Percentiles rank a stretch among this genome's conserved stretches.
phyloP scores from a whole-genome alignment of 495 filamentous ascomycete genomes.

The Penicillium soppii region DNA sequence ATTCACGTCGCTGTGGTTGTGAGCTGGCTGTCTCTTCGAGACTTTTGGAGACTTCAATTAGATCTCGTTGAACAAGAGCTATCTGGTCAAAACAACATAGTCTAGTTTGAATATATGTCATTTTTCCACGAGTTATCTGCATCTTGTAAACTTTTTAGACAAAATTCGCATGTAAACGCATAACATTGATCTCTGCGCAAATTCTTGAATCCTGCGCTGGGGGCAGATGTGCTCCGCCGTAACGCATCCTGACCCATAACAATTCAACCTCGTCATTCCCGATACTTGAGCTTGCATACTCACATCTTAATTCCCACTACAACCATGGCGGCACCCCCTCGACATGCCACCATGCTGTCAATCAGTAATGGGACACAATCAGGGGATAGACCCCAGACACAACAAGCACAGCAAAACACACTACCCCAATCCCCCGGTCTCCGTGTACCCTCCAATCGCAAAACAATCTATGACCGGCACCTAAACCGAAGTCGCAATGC shows the following conservation, averaged over 20 bases:
- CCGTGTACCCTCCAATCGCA: conserved; percentile 88
- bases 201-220: conserved; percentile 12
- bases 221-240: conserved; percentile 30
- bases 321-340: conserved; percentile 36
- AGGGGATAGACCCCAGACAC: conserved; percentile 18
- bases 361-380: conserved; percentile 32
- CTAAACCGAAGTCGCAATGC: conserved; percentile 82
- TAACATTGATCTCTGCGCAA: too few species aligned
- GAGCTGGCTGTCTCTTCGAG: neutral
- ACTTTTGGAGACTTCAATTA: too few species aligned
- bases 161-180: too few species aligned
- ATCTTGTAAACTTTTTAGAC: too few species aligned
- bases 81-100: too few species aligned
- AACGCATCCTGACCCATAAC: conserved; percentile 18
- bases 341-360: conserved; percentile 40
- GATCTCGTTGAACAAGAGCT: too few species aligned
- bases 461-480: conserved; percentile 97
- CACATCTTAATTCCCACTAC: neutral
- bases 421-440: conserved; percentile 60
- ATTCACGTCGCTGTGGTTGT: neutral
- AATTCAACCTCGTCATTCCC: conserved; percentile 2
- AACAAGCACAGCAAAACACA: conserved; percentile 26
- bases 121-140: neutral
- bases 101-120: neutral
- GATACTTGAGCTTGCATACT: neutral